Base-by-base conservation (phyloP, 441 rosid genomes). In the Aquilaria agallochum region DNA sequence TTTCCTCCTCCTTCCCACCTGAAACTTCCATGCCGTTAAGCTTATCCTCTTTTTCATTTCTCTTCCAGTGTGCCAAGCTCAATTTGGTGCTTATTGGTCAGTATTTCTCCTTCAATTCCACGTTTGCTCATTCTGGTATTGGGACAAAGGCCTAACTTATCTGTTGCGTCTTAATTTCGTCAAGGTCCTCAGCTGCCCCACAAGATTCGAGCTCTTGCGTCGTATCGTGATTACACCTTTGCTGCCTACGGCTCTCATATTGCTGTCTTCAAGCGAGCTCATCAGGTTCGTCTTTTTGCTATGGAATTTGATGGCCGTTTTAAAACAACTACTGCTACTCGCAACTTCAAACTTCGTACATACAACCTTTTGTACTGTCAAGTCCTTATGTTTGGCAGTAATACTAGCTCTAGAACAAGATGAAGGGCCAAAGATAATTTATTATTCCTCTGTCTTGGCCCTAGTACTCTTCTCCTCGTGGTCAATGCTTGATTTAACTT, bases 161-260 rank as follows among this genome's bases (percentile, higher is more conserved):
- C 9, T 40, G 44, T 6, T 40, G 44, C 44, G 44, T 40, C 30
- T 47, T 55, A 27, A 53, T 27, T 8, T 27, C 33, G 11, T 20
- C 31, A 74, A 85, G 91, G 99, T 55, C 96, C 96, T 62, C 96
- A 86, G 60, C 81, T 95, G 27, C 95, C 95, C 2, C 75, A 81
- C 74, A 91, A 91, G 72, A 91, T 91, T 15, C 87, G 97, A 33
- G 95, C 97, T 63, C 80, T 95, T 11, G 87, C 94, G 49, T 87
- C 96, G 5, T 88, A 66, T 62, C 94, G 99, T 2, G 96, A 95
- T 55, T 86, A 74, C 74, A 95, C 99, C 1, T 91, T 95, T 74
- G 96, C 80, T 30, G 97, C 99, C 12, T 82, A 71, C 68, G 92
- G 90, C 31, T 81, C 69, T 62, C 77, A 80, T 53, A 81, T 95